Conservation (phyloP, 2,329 filamentous ascomycete species). For the Allantophomopsis lycopodina region DNA sequence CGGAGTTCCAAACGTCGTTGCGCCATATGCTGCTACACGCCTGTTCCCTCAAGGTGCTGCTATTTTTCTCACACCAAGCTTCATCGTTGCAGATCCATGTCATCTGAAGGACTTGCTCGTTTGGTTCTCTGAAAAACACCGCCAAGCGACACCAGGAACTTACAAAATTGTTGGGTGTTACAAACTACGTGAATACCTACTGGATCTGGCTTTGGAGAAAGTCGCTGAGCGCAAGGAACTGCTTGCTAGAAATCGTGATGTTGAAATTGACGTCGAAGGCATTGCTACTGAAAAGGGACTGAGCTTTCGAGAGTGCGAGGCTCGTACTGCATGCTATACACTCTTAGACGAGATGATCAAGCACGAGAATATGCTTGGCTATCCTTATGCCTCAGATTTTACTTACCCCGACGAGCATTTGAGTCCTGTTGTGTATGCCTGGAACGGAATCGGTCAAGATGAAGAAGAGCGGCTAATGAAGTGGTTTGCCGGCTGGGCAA, state of each 20-base stretch:
- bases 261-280: constrained; percentile 12
- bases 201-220: constrained; percentile 15
- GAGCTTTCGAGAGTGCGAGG: constrained; percentile 10
- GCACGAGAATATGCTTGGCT: constrained; percentile 1
- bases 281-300: constrained; percentile 10
- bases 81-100: constrained; percentile 29
- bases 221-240: constrained; percentile 11
- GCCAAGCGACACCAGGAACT: constrained; percentile 5
- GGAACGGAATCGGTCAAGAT: constrained; percentile 33
- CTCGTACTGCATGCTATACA: constrained; percentile 9
- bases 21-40: constrained; percentile 21
- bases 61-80: constrained; percentile 35
- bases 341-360: constrained; percentile 6
- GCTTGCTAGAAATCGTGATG: constrained; percentile 4
- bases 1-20: constrained; percentile 8
- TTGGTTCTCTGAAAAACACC: constrained; percentile 21
- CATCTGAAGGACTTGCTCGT: constrained; percentile 23
- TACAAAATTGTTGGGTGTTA: constrained; percentile 10
- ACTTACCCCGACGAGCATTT: constrained; percentile 15
- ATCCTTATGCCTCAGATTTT: constrained; percentile 1
- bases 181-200: constrained; percentile 12
- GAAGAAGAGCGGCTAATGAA: constrained; percentile 50
- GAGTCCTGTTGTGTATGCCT: constrained; percentile 29
- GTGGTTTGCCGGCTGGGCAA: constrained; percentile 48
- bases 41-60: constrained; percentile 30